phyloP scores from a whole-genome alignment of 257 asterid species.

The Solanum virginianum region DNA sequence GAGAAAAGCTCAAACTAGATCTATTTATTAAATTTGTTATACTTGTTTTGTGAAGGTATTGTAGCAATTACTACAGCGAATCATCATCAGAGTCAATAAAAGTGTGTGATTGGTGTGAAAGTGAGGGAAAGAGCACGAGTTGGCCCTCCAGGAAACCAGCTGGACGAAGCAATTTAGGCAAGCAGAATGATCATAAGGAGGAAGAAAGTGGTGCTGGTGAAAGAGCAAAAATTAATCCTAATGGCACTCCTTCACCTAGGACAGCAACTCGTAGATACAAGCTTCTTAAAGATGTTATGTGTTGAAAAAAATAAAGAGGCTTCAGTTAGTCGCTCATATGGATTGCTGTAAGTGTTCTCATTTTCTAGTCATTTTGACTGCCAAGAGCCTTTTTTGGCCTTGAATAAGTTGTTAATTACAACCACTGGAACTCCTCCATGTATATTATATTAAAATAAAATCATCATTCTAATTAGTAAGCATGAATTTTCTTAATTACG shows the following conservation, averaged over 20 bases:
- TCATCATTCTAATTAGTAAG: neutral
- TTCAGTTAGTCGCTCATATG: neutral
- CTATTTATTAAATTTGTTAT: neutral
- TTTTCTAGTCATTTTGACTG: neutral
- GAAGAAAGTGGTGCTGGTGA: conserved; percentile 32
- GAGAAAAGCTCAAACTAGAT: neutral
- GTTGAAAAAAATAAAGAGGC: conserved; percentile 12
- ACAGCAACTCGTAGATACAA: conserved; percentile 79
- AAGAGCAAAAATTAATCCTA: conserved; percentile 32
- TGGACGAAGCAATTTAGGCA: conserved; percentile 33
- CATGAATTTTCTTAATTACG: neutral
- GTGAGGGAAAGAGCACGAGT: conserved; percentile 33
- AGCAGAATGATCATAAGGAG: conserved; percentile 25
- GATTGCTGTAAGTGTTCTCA: neutral
- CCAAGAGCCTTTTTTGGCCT: neutral
- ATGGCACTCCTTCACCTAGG: conserved; percentile 48
- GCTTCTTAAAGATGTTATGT: conserved; percentile 98
- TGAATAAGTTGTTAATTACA: neutral
- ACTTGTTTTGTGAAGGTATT: conserved; percentile 36
- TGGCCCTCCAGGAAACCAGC: conserved; percentile 6
- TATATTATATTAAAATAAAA: neutral
- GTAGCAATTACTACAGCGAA: conserved; percentile 84
- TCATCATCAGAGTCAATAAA: conserved; percentile 39
- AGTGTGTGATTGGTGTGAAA: conserved; percentile 86
- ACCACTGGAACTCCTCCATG: neutral